Evolutionary conservation across 2,329 filamentous ascomycete genomes (phyloP), one percentile per base, ranked within the genome.

Genomic region (Trichoderma lentiforme): DNA sequence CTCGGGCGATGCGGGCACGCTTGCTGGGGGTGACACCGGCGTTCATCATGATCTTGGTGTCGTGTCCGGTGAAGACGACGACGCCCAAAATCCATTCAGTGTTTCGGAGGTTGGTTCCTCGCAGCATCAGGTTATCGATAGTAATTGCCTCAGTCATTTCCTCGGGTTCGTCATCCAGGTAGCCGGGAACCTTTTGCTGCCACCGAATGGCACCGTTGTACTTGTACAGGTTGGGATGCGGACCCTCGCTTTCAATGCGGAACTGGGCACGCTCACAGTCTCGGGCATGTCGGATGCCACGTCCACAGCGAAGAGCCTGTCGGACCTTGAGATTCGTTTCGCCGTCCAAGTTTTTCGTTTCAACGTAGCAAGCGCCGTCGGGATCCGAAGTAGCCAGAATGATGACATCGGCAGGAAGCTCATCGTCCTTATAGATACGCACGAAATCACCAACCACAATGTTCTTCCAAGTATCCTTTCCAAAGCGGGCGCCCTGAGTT

Each of bases 31-130:
- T 99, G 74, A 95, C 92, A 73, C 96, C 96, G 32, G 96, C 93
- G 80, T 99, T 99, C 84, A 98, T 92, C 96, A 99, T 99, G 80
- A 98, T 98, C 84, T 98, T 99, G 39, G 95, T 97, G 80, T 99
- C 95, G 78, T 95, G 91, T 39, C 96, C 96, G 15, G 96, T 98
- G 82, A 97, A 99, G 21, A 97, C 86, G 64, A 98, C 95, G 3
- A 99, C 88, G 68, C 95, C 96, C 6, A 99, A 87, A 69, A 94
- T 88, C 96, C 96, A 99, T 79, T 98, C 95, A 0, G 96, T 99
- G 81, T 98, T 99, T 75, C 95, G 90, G 63, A 99, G 83, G 76
- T 94, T 97, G 83, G 94, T 97, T 70, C 96, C 96, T 85, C 96
- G 92, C 58, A 99, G 89, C 34, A 99, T 88, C 74, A 98, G 82